Evolutionary conservation across 169 alveolate species (phyloP).

Genomic region (Babesia sp.): DNA sequence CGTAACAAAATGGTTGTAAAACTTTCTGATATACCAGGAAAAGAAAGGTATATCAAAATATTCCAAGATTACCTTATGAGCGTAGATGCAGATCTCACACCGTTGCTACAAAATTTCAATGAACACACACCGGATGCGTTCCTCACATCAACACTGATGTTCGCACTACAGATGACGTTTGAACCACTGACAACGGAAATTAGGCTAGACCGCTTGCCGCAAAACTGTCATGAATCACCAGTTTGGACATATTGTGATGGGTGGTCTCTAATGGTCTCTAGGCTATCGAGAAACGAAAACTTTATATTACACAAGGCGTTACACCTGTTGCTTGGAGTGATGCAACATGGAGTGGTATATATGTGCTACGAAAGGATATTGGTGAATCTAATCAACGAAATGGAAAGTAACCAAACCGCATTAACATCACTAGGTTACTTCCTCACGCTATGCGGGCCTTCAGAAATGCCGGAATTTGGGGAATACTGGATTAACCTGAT

Average conservation of each 20-base stretch:
- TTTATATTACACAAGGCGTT: conserved; percentile 64
- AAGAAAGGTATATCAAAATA: conserved; percentile 31
- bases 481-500: conserved; percentile 90
- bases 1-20: conserved; percentile 48
- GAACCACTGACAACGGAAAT: conserved; percentile 37
- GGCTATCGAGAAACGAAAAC: conserved; percentile 38
- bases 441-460: conserved; percentile 47
- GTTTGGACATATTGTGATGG: conserved; percentile 34
- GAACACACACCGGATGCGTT: conserved; percentile 65
- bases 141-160: conserved; percentile 45
- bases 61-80: conserved; percentile 47
- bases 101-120: conserved; percentile 42
- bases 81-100: conserved; percentile 36
- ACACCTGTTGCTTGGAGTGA: conserved; percentile 49
- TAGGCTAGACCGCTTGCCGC: conserved; percentile 45
- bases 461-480: conserved; percentile 86
- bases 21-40: conserved; percentile 34
- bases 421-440: conserved; percentile 55
- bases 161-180: conserved; percentile 46
- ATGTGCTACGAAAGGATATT: conserved; percentile 53
- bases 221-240: conserved; percentile 38
- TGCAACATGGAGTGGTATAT: conserved; percentile 37
- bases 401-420: conserved; percentile 25
- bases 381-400: conserved; percentile 19
- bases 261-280: conserved; percentile 52